Percentiles rank a stretch among this genome's conserved stretches.
These are phyloP conservation scores for Pseudogymnoascus sp. DNA, from an alignment of 2,329 filamentous ascomycete genomes.

Conservation along the genomic window DNA sequence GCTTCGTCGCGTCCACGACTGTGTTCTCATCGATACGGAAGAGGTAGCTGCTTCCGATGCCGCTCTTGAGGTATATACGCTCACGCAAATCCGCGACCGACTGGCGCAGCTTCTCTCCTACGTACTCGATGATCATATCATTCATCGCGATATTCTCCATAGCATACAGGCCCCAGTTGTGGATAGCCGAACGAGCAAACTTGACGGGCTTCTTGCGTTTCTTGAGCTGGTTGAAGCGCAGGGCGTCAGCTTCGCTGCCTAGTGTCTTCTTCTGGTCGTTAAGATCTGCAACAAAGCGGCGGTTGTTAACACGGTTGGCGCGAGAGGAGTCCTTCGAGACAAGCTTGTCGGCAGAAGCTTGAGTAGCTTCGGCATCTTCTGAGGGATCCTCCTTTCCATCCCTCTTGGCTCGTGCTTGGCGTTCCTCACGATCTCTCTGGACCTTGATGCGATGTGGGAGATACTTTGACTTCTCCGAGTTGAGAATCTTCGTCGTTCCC, in stretches of 20 bases:
- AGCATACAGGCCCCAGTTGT: conserved; percentile 97
- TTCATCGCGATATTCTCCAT: conserved; percentile 96
- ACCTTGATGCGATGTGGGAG: conserved; percentile 96
- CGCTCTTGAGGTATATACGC: conserved; percentile 85
- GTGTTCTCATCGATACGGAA: conserved; percentile 98
- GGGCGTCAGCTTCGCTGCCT: conserved; percentile 77
- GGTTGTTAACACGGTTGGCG: conserved; percentile 91
- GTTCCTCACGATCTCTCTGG: conserved; percentile 81
- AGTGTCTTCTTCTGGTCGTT: conserved; percentile 89
- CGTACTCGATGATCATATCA: conserved; percentile 99
- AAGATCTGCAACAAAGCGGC: conserved; percentile 87
- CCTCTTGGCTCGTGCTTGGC: conserved; percentile 68
- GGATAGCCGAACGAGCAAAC: conserved; percentile 94
- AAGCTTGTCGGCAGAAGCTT: conserved; percentile 70
- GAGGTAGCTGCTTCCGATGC: conserved; percentile 93
- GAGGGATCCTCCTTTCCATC: conserved; percentile 45
- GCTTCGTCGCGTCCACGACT: conserved; percentile 96
- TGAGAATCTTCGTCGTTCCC: conserved; percentile 89
- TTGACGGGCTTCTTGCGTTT: conserved; percentile 99
- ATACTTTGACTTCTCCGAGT: conserved; percentile 97
- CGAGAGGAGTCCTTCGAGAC: conserved; percentile 84
- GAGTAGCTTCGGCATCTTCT: conserved; percentile 63
- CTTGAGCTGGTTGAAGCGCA: conserved; percentile 98
- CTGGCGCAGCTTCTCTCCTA: conserved; percentile 94
- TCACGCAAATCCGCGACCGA: conserved; percentile 96